Conservation (phyloP, 208 protist species). For the Borovskyia barvae region DNA sequence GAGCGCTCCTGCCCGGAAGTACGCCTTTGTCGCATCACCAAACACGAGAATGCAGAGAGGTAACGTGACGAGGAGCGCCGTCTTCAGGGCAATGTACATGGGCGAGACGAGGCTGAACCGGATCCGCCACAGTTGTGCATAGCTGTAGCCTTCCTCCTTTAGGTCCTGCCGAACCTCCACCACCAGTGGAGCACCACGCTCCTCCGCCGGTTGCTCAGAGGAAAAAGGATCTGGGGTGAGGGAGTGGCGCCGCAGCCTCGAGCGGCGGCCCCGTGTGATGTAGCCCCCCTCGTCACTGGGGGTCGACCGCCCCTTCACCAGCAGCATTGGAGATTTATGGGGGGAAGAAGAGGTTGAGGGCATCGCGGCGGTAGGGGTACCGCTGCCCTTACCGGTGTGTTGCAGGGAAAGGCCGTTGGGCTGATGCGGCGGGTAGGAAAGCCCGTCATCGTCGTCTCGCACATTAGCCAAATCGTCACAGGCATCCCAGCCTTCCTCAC, state of each 20-base stretch:
- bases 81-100: slow-evolving; percentile 29
- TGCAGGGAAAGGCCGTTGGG: not conserved
- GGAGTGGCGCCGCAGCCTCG: not conserved
- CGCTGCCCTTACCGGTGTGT: too few species aligned
- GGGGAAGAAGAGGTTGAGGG: not conserved
- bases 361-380: not conserved
- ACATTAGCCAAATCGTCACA: too few species aligned
- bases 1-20: slow-evolving; percentile 24
- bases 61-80: slow-evolving; percentile 24
- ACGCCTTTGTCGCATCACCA: slow-evolving; percentile 12
- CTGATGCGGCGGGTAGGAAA: too few species aligned
- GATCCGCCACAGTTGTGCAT: slow-evolving; percentile 8
- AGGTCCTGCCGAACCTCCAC: slow-evolving; percentile 22
- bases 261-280: slow-evolving; percentile 10
- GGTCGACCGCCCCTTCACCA: not conserved
- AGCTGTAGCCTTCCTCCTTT: slow-evolving; percentile 22
- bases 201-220: slow-evolving; percentile 5
- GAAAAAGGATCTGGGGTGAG: not conserved
- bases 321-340: too few species aligned
- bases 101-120: slow-evolving; percentile 18
- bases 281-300: not conserved
- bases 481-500: too few species aligned
- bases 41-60: slow-evolving; percentile 27
- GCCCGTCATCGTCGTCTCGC: too few species aligned
- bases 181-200: slow-evolving; percentile 14